Conservation (phyloP, 73 alveolate species). For the Paramecium caudatum region DNA sequence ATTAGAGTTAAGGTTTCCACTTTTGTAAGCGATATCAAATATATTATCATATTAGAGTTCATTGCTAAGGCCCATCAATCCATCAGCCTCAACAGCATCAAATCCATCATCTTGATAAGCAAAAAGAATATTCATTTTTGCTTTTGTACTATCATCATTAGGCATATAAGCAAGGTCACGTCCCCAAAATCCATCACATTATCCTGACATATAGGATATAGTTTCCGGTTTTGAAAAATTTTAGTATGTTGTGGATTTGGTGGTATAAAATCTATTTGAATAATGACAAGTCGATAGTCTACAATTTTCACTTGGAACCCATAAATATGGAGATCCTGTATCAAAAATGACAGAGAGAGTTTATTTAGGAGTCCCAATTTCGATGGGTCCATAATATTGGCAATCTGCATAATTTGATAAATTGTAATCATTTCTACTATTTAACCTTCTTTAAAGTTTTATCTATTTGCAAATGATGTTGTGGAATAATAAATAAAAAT, state of each 20-base stretch:
- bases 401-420: slow-evolving; percentile 83
- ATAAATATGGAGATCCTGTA: slow-evolving; percentile 94
- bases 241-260: slow-evolving; percentile 55
- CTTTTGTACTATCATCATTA: background rate
- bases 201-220: slow-evolving; percentile 37
- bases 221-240: background rate
- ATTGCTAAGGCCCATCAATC: slow-evolving; percentile 51
- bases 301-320: slow-evolving; percentile 90
- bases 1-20: background rate
- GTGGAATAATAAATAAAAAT: slow-evolving; percentile 9
- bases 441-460: background rate
- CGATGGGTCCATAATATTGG: slow-evolving; percentile 86
- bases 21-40: slow-evolving; percentile 35
- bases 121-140: background rate
- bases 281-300: background rate
- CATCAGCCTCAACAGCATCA: background rate
- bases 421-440: slow-evolving; percentile 36
- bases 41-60: slow-evolving; percentile 10
- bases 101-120: background rate
- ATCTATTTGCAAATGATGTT: background rate
- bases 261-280: slow-evolving; percentile 52
- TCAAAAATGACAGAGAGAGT: slow-evolving; percentile 89
- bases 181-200: slow-evolving; percentile 3
- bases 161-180: background rate
- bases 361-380: slow-evolving; percentile 91